Percentiles rank a stretch among this genome's conserved stretches.
Conservation (phyloP, 331 rosid species). For the Stylosanthes scabra region DNA sequence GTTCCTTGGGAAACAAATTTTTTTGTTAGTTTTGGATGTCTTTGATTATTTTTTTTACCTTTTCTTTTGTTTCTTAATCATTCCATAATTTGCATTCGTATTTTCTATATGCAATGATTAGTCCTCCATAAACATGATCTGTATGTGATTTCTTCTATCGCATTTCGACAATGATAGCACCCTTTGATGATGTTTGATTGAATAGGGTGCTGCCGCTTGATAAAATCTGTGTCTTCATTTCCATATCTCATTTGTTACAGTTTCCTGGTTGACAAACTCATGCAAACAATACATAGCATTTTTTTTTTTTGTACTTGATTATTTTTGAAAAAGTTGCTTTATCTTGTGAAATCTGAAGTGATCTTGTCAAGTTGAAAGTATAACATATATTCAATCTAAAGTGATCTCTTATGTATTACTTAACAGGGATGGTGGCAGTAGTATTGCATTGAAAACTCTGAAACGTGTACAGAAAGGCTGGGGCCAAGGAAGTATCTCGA, state of each 20-base stretch:
- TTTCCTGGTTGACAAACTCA: conserved; percentile 24
- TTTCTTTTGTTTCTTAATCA: conserved; percentile 3
- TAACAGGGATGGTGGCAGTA: conserved; percentile 72
- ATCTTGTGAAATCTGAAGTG: conserved; percentile 3
- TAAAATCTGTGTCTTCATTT: conserved; percentile 11
- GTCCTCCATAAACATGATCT: conserved; percentile 23
- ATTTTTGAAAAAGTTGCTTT: conserved; percentile 36
- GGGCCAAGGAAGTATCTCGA: conserved; percentile 74
- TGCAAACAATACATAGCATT: not conserved
- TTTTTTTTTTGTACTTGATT: conserved; percentile 6
- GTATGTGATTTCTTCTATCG: conserved; percentile 27
- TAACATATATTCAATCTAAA: conserved; percentile 4
- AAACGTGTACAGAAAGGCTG: conserved; percentile 85
- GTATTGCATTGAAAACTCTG: conserved; percentile 67
- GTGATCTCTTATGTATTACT: conserved; percentile 32
- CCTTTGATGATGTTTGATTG: not conserved
- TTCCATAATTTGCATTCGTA: conserved; percentile 29
- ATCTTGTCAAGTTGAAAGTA: not conserved
- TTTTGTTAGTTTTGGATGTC: conserved; percentile 15
- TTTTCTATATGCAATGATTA: conserved; percentile 10
- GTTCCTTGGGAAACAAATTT: conserved; percentile 21
- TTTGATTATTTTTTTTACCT: conserved; percentile 5
- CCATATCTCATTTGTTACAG: conserved; percentile 20
- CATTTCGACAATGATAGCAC: not conserved
- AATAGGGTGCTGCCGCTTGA: not conserved